Evolutionary conservation across 2,329 filamentous ascomycete species (phyloP).

Genomic region (Ascochyta koolunga): DNA sequence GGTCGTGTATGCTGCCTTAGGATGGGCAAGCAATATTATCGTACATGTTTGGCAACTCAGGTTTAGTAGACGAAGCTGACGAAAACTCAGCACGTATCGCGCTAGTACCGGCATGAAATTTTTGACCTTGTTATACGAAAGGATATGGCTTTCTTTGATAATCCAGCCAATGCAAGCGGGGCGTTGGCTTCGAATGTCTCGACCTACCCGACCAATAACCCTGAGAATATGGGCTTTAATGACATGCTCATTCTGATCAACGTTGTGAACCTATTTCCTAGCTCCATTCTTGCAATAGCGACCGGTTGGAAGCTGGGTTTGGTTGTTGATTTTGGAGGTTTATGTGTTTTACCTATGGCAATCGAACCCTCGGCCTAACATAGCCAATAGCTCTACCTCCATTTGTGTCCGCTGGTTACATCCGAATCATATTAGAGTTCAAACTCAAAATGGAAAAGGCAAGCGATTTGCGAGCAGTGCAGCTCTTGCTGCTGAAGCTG

Average conservation of each 20-base stretch:
- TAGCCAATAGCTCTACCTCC: conserved; percentile 24
- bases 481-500: conserved; percentile 89
- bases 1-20: conserved; percentile 54
- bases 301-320: conserved; percentile 89
- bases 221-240: conserved; percentile 85
- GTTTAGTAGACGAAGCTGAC: neutral
- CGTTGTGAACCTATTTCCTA: conserved; percentile 76
- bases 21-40: conserved; percentile 54
- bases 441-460: conserved; percentile 76
- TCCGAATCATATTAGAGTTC: conserved; percentile 87
- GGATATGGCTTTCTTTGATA: conserved; percentile 91
- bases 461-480: conserved; percentile 65
- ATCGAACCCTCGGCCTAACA: neutral
- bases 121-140: conserved; percentile 91
- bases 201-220: conserved; percentile 80
- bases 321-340: conserved; percentile 75
- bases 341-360: conserved; percentile 42
- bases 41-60: conserved; percentile 47
- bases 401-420: conserved; percentile 68
- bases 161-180: conserved; percentile 85
- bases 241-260: conserved; percentile 86
- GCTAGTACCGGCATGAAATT: conserved; percentile 56
- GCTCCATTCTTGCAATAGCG: conserved; percentile 71
- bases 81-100: conserved; percentile 26
- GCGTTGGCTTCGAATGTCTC: conserved; percentile 73